Evolutionary conservation across 495 filamentous ascomycete genomes (phyloP).

Genomic region (Aspergillus panamensis): DNA sequence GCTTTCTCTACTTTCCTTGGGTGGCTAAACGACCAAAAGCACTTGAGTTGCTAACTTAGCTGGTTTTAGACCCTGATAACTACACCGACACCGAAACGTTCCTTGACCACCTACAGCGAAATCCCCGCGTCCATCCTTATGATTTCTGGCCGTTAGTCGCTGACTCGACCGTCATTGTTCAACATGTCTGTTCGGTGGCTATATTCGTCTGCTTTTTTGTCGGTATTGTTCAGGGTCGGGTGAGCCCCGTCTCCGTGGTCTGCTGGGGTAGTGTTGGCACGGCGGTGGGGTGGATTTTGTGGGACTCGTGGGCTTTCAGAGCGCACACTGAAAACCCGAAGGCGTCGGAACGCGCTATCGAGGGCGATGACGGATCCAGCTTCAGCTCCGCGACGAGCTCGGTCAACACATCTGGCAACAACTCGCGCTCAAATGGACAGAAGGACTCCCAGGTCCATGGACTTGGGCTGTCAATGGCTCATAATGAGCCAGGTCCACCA

Average conservation of each 20-base stretch:
- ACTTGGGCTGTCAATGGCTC: constrained; percentile 45
- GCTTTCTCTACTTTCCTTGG: constrained; percentile 12
- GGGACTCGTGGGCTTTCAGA: constrained; percentile 79
- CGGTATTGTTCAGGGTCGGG: constrained; percentile 78
- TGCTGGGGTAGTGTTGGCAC: constrained; percentile 79
- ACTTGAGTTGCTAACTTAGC: neutral
- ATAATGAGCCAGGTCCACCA: constrained; percentile 17
- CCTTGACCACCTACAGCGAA: constrained; percentile 91
- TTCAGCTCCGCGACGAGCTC: constrained; percentile 45
- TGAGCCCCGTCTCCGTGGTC: constrained; percentile 83
- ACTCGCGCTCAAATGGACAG: constrained; percentile 22
- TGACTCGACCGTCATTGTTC: constrained; percentile 93
- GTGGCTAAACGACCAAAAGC: neutral
- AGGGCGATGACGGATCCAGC: constrained; percentile 45
- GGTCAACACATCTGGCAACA: constrained; percentile 29
- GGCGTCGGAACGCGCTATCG: constrained; percentile 33
- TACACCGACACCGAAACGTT: constrained; percentile 97
- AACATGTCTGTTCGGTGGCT: constrained; percentile 89
- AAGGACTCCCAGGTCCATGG: constrained; percentile 41
- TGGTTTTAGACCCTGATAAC: constrained; percentile 82
- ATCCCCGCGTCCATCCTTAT: constrained; percentile 89
- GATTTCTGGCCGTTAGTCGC: constrained; percentile 97
- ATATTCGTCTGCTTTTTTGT: constrained; percentile 95
- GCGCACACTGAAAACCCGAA: constrained; percentile 49
- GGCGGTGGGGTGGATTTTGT: constrained; percentile 82